Conservation (phyloP, 1,284 basidiomycete genomes). For the Trametes hirsuta region DNA sequence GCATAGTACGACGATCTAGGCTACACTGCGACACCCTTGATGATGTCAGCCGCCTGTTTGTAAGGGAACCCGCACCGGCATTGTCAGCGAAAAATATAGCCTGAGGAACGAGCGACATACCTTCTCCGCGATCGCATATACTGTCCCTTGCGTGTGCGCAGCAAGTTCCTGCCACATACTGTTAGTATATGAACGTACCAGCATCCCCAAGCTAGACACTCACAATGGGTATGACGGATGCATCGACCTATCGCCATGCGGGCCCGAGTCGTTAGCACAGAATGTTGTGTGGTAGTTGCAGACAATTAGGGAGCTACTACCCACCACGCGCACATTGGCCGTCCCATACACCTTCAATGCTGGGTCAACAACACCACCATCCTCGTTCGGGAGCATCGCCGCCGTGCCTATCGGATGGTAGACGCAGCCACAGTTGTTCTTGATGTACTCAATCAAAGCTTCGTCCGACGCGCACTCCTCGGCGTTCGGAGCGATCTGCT, state of each 20-base stretch:
- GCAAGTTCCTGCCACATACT: slow-evolving; percentile 6
- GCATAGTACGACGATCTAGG: too few species aligned
- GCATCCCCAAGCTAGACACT: background rate
- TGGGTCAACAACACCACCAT: slow-evolving; percentile 34
- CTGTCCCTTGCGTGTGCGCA: slow-evolving; percentile 10
- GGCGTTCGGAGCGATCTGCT: slow-evolving; percentile 18
- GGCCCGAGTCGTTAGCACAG: background rate
- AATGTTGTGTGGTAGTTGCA: too few species aligned
- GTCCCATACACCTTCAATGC: slow-evolving; percentile 50
- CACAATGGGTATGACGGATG: slow-evolving; percentile 18
- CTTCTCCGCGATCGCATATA: slow-evolving; percentile 18
- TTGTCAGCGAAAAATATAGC: background rate
- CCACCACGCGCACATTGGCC: slow-evolving; percentile 17
- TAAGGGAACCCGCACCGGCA: background rate
- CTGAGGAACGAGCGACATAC: background rate
- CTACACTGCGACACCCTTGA: background rate
- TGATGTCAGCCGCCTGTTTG: slow-evolving; percentile 11
- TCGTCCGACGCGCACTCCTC: slow-evolving; percentile 16
- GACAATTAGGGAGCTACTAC: background rate
- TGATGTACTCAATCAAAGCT: slow-evolving; percentile 20
- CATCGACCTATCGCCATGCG: slow-evolving; percentile 10
- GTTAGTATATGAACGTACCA: background rate
- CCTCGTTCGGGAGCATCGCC: slow-evolving; percentile 48
- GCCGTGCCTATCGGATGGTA: slow-evolving; percentile 23
- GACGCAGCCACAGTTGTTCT: slow-evolving; percentile 7